phyloP scores from a whole-genome alignment of 2,329 filamentous ascomycete species.

The Sclerotiophoma versabilis region DNA sequence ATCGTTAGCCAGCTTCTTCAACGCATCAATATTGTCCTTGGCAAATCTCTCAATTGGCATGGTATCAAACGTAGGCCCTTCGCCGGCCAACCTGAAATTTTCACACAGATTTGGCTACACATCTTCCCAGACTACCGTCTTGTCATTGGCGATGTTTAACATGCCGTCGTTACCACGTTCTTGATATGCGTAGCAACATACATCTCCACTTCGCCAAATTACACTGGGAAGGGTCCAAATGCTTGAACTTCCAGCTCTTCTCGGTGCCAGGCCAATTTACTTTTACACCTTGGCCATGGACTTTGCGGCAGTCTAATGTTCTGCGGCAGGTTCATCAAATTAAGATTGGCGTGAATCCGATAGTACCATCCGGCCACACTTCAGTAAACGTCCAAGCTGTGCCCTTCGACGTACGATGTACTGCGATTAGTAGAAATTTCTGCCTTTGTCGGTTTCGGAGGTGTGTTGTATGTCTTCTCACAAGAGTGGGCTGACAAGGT shows the following conservation, averaged over 20 bases:
- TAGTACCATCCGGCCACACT: constrained; percentile 51
- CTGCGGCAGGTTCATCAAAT: constrained; percentile 49
- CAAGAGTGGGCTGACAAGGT: constrained; percentile 1
- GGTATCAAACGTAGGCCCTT: constrained; percentile 25
- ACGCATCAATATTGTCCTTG: constrained; percentile 34
- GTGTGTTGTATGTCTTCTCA: constrained; percentile 11
- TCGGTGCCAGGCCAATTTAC: constrained; percentile 51
- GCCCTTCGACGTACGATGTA: constrained; percentile 46
- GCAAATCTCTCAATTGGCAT: constrained; percentile 40
- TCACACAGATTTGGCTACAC: constrained; percentile 57
- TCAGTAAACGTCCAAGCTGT: constrained; percentile 52
- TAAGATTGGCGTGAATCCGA: constrained; percentile 53
- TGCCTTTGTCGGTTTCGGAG: constrained; percentile 40
- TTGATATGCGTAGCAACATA: constrained; percentile 48
- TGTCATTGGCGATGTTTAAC: constrained; percentile 55
- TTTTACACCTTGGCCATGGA: constrained; percentile 48
- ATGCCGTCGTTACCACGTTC: constrained; percentile 31
- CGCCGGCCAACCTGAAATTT: constrained; percentile 55
- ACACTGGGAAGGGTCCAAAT: constrained; percentile 48
- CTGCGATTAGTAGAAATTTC: constrained; percentile 54
- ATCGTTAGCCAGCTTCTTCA: constrained; percentile 32
- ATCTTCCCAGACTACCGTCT: constrained; percentile 47
- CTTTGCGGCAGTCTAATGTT: constrained; percentile 46
- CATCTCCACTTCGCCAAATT: constrained; percentile 54
- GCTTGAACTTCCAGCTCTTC: constrained; percentile 47